A percentile compares a stretch with the other conserved stretches of the same genome.
Conservation (phyloP, 306 rosid species). For the Vigna radiata region DNA sequence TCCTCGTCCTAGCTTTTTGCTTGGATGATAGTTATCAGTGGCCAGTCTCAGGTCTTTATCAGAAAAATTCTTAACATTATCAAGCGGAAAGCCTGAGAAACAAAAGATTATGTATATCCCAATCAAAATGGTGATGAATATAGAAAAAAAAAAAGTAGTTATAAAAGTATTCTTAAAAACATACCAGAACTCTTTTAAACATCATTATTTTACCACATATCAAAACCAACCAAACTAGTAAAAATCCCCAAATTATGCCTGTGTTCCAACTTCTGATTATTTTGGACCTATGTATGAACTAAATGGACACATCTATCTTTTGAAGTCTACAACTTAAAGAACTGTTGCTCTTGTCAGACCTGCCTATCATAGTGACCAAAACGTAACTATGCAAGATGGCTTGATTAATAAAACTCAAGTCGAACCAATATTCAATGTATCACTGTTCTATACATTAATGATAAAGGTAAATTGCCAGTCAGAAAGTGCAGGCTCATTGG, state of each 20-base stretch:
- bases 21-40: constrained; percentile 73
- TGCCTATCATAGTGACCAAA: background rate
- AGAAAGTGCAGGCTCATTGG: constrained; percentile 3
- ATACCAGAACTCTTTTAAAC: constrained; percentile 29
- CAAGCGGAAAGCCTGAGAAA: constrained; percentile 66
- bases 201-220: background rate
- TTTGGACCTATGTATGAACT: constrained; percentile 10
- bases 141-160: background rate
- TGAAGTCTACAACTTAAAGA: background rate
- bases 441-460: background rate
- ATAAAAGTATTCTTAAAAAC: constrained; percentile 32
- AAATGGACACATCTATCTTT: constrained; percentile 24
- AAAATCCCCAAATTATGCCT: constrained; percentile 26
- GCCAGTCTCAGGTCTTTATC: constrained; percentile 75
- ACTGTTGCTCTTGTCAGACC: constrained; percentile 14
- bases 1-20: constrained; percentile 87
- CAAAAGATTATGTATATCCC: constrained; percentile 29
- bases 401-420: background rate
- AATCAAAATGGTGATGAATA: constrained; percentile 27
- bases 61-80: constrained; percentile 63
- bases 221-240: constrained; percentile 18
- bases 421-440: constrained; percentile 3
- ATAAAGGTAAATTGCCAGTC: constrained; percentile 16
- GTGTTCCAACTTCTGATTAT: background rate
- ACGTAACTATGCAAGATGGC: constrained; percentile 1